A percentile compares a stretch with the other conserved stretches of the same genome.
Evolutionary conservation across 352 stramenopile genomes (phyloP).

Genomic region (Phytopythium montanum): DNA sequence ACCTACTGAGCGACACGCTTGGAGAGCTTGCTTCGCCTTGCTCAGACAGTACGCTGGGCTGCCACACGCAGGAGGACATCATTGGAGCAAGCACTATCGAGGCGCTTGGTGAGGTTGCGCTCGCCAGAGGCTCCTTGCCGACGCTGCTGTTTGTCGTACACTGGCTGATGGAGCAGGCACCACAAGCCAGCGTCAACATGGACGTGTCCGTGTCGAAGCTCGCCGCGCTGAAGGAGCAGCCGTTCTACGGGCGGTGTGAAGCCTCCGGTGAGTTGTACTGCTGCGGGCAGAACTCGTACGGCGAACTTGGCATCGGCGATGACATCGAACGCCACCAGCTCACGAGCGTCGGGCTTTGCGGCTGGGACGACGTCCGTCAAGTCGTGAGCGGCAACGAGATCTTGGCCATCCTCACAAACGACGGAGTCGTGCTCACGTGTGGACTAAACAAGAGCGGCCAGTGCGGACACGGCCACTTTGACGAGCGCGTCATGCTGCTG

Average conservation of each 20-base stretch:
- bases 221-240: constrained; percentile 75
- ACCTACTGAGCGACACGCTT: constrained; percentile 69
- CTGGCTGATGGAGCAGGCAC: constrained; percentile 66
- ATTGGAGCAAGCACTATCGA: constrained; percentile 62
- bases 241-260: constrained; percentile 85
- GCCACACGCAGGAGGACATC: constrained; percentile 12
- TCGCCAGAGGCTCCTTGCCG: constrained; percentile 65
- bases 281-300: constrained; percentile 88
- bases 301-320: constrained; percentile 81
- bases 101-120: constrained; percentile 67
- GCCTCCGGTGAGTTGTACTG: constrained; percentile 83
- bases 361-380: constrained; percentile 81
- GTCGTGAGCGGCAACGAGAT: constrained; percentile 85
- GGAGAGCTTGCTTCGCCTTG: constrained; percentile 30
- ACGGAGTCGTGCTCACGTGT: constrained; percentile 75
- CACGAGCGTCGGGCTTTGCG: constrained; percentile 70
- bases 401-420: constrained; percentile 77
- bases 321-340: constrained; percentile 81
- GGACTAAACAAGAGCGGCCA: constrained; percentile 88
- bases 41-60: not conserved
- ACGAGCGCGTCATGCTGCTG: constrained; percentile 84
- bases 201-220: constrained; percentile 61
- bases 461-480: constrained; percentile 84
- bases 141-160: constrained; percentile 65
- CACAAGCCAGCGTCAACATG: constrained; percentile 44